Percentiles rank a stretch among this genome's conserved stretches.
These are phyloP conservation scores for Pythium myriotylum DNA, from an alignment of 352 stramenopile species.

Conservation along the genomic window DNA sequence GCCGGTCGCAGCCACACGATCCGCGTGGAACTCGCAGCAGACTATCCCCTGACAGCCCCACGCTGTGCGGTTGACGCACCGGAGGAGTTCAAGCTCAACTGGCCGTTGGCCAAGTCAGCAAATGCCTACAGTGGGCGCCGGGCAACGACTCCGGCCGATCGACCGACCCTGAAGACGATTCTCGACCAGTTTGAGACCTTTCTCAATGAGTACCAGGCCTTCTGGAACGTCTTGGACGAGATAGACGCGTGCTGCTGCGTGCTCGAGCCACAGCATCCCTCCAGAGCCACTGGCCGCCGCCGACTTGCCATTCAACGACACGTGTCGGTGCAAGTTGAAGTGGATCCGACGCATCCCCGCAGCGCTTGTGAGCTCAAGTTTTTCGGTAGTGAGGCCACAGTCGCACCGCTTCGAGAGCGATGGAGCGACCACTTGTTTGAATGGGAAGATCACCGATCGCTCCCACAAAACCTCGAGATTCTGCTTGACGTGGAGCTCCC, in stretches of 20 bases:
- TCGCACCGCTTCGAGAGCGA: conserved; percentile 51
- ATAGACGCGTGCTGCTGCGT: conserved; percentile 75
- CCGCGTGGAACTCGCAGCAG: conserved; percentile 41
- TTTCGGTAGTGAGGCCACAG: conserved; percentile 69
- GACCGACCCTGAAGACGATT: conserved; percentile 22
- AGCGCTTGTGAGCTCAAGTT: conserved; percentile 67
- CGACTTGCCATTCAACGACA: conserved; percentile 69
- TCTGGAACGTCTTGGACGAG: conserved; percentile 82
- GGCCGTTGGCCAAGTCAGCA: conserved; percentile 11
- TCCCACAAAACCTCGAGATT: conserved; percentile 71
- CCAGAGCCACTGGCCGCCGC: conserved; percentile 59
- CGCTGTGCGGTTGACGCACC: conserved; percentile 58
- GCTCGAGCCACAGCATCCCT: conserved; percentile 71
- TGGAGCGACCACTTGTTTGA: conserved; percentile 58
- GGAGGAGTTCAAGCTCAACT: conserved; percentile 46
- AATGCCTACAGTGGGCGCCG: no score
- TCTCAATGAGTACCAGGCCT: conserved; percentile 63
- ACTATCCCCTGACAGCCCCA: conserved; percentile 40
- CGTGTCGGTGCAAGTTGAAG: conserved; percentile 75
- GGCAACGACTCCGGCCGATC: background rate
- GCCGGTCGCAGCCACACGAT: conserved; percentile 47
- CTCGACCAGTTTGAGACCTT: conserved; percentile 60
- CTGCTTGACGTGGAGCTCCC: conserved; percentile 68
- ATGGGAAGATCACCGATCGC: conserved; percentile 56
- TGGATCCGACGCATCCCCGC: conserved; percentile 44